Percentiles rank a stretch among this genome's conserved stretches.
Evolutionary conservation across 768 basidiomycete genomes (phyloP).

Genomic region (Pleurotus ostreatus): DNA sequence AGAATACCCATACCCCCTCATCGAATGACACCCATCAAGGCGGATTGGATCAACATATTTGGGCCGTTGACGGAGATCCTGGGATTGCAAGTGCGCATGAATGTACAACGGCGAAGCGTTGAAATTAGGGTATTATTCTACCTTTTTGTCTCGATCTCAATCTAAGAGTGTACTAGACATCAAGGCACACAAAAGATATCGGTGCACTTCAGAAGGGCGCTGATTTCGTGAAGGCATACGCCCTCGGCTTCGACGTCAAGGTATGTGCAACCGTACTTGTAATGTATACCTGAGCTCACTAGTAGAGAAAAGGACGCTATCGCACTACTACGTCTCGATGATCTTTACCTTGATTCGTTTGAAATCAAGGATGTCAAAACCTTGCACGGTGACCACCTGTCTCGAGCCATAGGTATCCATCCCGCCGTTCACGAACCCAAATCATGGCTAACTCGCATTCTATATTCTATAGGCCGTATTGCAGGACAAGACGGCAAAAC

Average conservation of each 20-base stretch:
- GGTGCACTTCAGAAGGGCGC: conserved; percentile 95
- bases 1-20: conserved; percentile 93
- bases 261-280: conserved; percentile 35
- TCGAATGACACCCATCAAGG: conserved; percentile 95
- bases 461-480: conserved; percentile 67
- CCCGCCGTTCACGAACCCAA: neutral
- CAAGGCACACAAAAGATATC: conserved; percentile 89
- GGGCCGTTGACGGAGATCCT: conserved; percentile 93
- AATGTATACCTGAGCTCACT: neutral
- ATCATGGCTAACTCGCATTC: conserved; percentile 1
- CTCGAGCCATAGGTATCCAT: conserved; percentile 84
- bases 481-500: conserved; percentile 99
- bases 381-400: conserved; percentile 94
- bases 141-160: neutral
- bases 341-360: conserved; percentile 96
- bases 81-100: conserved; percentile 96
- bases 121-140: conserved; percentile 76
- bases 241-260: conserved; percentile 93
- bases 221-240: conserved; percentile 94
- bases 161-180: conserved; percentile 53
- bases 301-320: conserved; percentile 72
- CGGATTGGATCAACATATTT: conserved; percentile 94
- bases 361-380: conserved; percentile 99
- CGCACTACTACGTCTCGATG: conserved; percentile 91
- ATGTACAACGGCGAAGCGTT: conserved; percentile 81